Conservation (phyloP, 176 grass and related monocot species). For the Musa acuminata region DNA sequence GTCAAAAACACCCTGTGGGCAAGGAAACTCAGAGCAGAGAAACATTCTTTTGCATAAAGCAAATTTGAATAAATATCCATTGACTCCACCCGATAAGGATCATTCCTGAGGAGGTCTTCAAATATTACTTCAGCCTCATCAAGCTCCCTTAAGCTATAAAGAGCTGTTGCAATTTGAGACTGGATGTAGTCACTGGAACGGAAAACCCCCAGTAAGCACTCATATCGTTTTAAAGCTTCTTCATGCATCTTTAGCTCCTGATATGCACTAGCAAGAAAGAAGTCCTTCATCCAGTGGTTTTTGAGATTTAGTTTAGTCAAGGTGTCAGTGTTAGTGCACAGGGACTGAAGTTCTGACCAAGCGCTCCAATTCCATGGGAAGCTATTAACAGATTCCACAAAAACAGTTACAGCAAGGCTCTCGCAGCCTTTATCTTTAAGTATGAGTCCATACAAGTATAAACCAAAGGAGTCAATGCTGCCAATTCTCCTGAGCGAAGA, state of each 20-base stretch:
- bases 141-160: constrained; percentile 85
- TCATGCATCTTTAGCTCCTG: constrained; percentile 89
- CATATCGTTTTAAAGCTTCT: constrained; percentile 83
- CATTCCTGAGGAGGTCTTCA: constrained; percentile 87
- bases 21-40: constrained; percentile 82
- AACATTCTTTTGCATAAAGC: constrained; percentile 91
- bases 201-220: constrained; percentile 58
- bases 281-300: constrained; percentile 99
- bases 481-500: constrained; percentile 63
- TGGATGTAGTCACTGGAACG: constrained; percentile 79
- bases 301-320: constrained; percentile 77
- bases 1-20: constrained; percentile 97
- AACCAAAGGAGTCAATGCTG: constrained; percentile 77
- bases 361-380: constrained; percentile 99
- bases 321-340: constrained; percentile 69
- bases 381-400: constrained; percentile 86
- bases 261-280: constrained; percentile 86
- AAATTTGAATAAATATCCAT: constrained; percentile 97
- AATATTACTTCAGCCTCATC: constrained; percentile 96
- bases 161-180: constrained; percentile 87
- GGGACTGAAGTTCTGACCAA: constrained; percentile 77
- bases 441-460: constrained; percentile 83
- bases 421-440: constrained; percentile 80
- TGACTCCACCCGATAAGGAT: constrained; percentile 91
- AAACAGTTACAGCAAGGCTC: constrained; percentile 44